Conservation (phyloP, 176 grass and related monocot genomes). For the Avena atlantica region DNA sequence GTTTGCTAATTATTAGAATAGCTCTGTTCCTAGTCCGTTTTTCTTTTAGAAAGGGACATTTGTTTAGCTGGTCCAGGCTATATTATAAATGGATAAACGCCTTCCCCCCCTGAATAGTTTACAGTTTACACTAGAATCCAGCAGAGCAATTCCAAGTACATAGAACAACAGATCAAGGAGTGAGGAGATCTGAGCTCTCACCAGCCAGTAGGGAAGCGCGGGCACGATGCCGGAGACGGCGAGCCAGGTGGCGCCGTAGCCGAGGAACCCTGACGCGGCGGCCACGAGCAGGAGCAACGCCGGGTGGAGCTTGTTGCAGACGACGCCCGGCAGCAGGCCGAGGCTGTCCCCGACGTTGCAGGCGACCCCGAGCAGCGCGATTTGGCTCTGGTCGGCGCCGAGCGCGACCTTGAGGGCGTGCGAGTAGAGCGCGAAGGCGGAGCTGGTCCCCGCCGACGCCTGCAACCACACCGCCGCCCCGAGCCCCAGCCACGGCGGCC, state of each 20-base stretch:
- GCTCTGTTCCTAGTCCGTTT: not conserved
- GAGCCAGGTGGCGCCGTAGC: slow-evolving; percentile 67
- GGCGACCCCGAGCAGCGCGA: slow-evolving; percentile 84
- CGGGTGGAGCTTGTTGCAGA: slow-evolving; percentile 90
- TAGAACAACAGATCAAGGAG: not conserved
- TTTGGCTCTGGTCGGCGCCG: slow-evolving; percentile 66
- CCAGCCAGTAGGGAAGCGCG: slow-evolving; percentile 82
- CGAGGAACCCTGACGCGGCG: slow-evolving; percentile 58
- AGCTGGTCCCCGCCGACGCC: slow-evolving; percentile 65
- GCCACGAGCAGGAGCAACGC: slow-evolving; percentile 72
- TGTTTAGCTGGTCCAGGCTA: not conserved
- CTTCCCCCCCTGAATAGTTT: not conserved
- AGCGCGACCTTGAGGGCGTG: slow-evolving; percentile 75
- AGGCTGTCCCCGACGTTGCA: slow-evolving; percentile 92
- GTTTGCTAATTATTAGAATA: not conserved
- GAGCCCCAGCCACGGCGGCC: slow-evolving; percentile 86
- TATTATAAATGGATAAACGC: not conserved
- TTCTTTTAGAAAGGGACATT: slow-evolving; percentile 24
- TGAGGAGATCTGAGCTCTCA: slow-evolving; percentile 29
- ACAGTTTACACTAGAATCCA: not conserved
- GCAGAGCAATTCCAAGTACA: slow-evolving; percentile 23
- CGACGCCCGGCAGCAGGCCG: slow-evolving; percentile 70
- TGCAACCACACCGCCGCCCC: slow-evolving; percentile 85
- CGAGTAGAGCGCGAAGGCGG: slow-evolving; percentile 90
- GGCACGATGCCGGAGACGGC: slow-evolving; percentile 57